A percentile compares a stretch with the other conserved stretches of the same genome.
Conservation (phyloP, 345 rosid genomes). For the Dovyalis caffra region DNA sequence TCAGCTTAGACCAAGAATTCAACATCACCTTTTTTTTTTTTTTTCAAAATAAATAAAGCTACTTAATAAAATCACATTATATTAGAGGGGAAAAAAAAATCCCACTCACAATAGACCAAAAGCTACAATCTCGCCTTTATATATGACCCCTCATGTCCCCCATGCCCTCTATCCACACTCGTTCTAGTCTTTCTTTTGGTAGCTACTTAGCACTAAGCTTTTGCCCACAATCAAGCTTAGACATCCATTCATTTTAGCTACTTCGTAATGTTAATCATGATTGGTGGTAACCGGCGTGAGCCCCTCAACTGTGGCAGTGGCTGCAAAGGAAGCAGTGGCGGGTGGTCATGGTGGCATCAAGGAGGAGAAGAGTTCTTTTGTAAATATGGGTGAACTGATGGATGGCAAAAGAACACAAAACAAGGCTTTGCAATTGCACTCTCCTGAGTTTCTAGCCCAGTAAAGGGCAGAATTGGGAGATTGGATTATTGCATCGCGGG, state of each 20-base stretch:
- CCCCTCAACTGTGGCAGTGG: slow-evolving; percentile 10
- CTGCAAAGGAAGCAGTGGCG: slow-evolving; percentile 6
- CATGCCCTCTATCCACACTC: slow-evolving; percentile 24
- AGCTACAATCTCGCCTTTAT: slow-evolving; percentile 54
- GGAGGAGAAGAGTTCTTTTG: slow-evolving; percentile 27
- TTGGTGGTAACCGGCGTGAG: slow-evolving; percentile 4
- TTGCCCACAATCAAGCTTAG: slow-evolving; percentile 7
- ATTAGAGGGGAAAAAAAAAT: neutral
- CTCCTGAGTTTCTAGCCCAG: slow-evolving; percentile 57
- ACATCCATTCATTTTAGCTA: neutral
- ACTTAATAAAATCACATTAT: neutral
- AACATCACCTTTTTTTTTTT: slow-evolving; percentile 27
- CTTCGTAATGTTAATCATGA: neutral
- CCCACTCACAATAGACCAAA: slow-evolving; percentile 35
- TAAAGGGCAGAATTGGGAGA: slow-evolving; percentile 59
- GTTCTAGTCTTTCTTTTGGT: neutral
- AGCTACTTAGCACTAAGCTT: slow-evolving; percentile 4
- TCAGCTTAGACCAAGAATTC: slow-evolving; percentile 35
- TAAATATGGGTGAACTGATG: slow-evolving; percentile 36
- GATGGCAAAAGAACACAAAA: slow-evolving; percentile 12
- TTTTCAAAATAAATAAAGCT: no score
- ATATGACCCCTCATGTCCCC: slow-evolving; percentile 53
- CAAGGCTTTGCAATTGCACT: slow-evolving; percentile 71
- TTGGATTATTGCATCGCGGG: slow-evolving; percentile 79
- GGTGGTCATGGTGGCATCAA: slow-evolving; percentile 15